phyloP scores from a whole-genome alignment of 176 grass and related monocot species.

The Carex cristatella region DNA sequence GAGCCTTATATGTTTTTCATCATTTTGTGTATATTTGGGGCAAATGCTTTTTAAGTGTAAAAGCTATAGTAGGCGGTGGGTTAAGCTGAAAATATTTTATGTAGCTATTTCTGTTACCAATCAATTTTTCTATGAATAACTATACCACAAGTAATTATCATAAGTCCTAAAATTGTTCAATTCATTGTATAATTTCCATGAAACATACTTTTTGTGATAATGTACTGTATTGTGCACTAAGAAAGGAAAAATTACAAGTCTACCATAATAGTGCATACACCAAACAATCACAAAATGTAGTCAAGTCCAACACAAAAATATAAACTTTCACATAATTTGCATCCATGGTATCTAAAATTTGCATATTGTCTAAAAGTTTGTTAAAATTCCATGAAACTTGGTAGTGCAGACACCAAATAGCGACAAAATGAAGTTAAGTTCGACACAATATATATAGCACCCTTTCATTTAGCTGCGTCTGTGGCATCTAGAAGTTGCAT shows the following conservation, averaged over 20 bases:
- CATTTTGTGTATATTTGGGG: neutral
- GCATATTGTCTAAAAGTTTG: neutral
- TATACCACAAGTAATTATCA: neutral
- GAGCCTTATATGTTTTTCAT: neutral
- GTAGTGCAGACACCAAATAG: neutral
- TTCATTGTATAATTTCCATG: neutral
- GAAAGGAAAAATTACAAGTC: neutral
- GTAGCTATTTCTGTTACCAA: neutral
- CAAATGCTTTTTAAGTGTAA: too few species aligned
- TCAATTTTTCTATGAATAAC: neutral
- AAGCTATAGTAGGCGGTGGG: neutral
- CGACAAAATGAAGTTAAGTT: neutral
- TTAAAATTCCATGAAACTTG: neutral
- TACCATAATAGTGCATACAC: neutral
- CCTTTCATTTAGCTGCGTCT: neutral
- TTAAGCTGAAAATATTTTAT: neutral
- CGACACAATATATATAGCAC: neutral
- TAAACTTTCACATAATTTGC: neutral
- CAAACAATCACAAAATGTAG: neutral
- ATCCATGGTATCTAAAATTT: neutral
- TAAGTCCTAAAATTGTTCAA: neutral
- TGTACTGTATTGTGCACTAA: too few species aligned
- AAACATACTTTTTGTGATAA: neutral
- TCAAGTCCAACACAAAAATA: neutral
- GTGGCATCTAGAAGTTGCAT: neutral